Conservation (phyloP, 192 early-diverging fungal species). For the Podila epicladia region DNA sequence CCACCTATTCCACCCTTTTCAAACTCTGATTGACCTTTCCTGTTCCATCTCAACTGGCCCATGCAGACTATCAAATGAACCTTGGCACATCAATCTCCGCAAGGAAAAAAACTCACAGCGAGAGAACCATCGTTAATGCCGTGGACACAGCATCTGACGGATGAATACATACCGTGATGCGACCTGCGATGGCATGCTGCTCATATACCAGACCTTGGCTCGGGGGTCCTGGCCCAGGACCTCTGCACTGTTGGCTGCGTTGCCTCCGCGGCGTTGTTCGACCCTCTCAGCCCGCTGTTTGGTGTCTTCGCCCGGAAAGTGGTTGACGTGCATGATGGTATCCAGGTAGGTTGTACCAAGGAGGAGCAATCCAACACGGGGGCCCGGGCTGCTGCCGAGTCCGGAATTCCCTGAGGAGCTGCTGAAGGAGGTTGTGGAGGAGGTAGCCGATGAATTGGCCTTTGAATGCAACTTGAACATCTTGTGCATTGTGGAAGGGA, state of each 20-base stretch:
- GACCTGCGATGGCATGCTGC: slow-evolving; percentile 56
- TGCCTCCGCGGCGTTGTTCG: slow-evolving; percentile 75
- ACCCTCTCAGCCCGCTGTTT: slow-evolving; percentile 65
- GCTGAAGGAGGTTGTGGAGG: slow-evolving; percentile 20
- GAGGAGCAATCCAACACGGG: slow-evolving; percentile 44
- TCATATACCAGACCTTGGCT: slow-evolving; percentile 57
- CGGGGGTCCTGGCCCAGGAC: slow-evolving; percentile 63
- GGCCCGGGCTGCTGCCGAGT: background rate
- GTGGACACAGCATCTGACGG: no score
- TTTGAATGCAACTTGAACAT: slow-evolving; percentile 32
- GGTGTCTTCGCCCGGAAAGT: slow-evolving; percentile 67
- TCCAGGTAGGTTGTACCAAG: slow-evolving; percentile 70
- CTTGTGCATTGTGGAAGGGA: slow-evolving; percentile 25
- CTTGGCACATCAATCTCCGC: no score
- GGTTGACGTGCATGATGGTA: slow-evolving; percentile 68
- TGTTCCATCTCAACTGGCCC: no score
- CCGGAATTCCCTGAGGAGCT: slow-evolving; percentile 10
- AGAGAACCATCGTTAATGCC: background rate
- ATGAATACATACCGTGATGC: slow-evolving; percentile 49
- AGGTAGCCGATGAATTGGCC: slow-evolving; percentile 15
- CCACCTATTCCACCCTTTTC: no score
- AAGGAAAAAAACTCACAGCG: background rate
- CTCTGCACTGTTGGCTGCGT: slow-evolving; percentile 65
- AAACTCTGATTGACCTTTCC: no score
- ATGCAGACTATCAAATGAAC: no score